Percentiles rank a stretch among this genome's conserved stretches.
Conservation (phyloP, 2,329 filamentous ascomycete genomes). For the Helotiales sp. region DNA sequence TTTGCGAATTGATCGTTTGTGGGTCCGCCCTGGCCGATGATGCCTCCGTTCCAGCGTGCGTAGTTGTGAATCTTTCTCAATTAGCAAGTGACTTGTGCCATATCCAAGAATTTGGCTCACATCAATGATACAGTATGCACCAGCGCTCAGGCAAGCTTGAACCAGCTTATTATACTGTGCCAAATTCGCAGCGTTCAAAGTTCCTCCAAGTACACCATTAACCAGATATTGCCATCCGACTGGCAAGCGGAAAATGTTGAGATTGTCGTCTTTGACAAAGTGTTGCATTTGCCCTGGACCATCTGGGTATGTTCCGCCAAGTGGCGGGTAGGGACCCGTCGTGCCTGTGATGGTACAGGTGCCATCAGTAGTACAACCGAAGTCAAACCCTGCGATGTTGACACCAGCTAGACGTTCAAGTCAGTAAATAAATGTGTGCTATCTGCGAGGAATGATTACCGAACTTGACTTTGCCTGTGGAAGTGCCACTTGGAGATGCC, state of each 20-base stretch:
- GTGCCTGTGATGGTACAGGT: slow-evolving; percentile 36
- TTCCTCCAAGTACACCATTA: slow-evolving; percentile 49
- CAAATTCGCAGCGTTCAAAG: slow-evolving; percentile 48
- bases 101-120: neutral
- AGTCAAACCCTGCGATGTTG: slow-evolving; percentile 44
- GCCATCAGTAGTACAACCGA: slow-evolving; percentile 44
- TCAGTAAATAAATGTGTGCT: neutral
- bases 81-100: neutral
- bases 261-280: slow-evolving; percentile 45
- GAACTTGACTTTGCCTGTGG: neutral
- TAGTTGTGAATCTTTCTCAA: slow-evolving; percentile 12
- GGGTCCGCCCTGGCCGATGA: slow-evolving; percentile 66
- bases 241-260: slow-evolving; percentile 58
- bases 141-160: slow-evolving; percentile 55
- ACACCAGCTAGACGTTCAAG: slow-evolving; percentile 20
- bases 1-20: slow-evolving; percentile 55
- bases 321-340: slow-evolving; percentile 34
- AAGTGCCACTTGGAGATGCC: neutral
- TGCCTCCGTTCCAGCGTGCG: slow-evolving; percentile 59
- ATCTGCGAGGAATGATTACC: neutral
- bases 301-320: slow-evolving; percentile 34
- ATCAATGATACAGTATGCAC: slow-evolving; percentile 60
- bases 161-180: slow-evolving; percentile 55
- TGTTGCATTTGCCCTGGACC: slow-evolving; percentile 30
- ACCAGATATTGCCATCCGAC: slow-evolving; percentile 61